Evolutionary conservation across 768 basidiomycete species (phyloP).

Genomic region (Artomyces pyxidatus): DNA sequence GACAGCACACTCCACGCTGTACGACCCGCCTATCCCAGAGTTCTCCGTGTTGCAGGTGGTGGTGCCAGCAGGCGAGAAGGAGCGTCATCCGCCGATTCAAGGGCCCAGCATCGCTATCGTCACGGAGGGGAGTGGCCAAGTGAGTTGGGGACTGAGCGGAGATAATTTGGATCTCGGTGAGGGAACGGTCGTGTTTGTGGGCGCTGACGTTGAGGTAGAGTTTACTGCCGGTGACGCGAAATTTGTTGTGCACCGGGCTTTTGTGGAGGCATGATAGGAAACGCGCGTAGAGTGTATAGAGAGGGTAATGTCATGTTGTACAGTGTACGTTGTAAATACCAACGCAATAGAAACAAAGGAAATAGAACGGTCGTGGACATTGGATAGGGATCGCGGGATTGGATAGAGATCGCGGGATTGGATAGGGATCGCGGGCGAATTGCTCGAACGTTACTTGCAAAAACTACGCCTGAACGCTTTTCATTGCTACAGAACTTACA

Average conservation of each 20-base stretch:
- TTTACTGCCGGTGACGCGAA: constrained; percentile 32
- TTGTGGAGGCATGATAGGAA: constrained; percentile 35
- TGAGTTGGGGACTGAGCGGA: constrained; percentile 38
- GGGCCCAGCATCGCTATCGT: constrained; percentile 85
- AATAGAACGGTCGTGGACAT: too few species aligned
- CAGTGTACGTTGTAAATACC: not conserved
- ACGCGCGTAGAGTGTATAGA: too few species aligned
- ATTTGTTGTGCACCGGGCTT: constrained; percentile 62
- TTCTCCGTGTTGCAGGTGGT: constrained; percentile 75
- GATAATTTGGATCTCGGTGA: constrained; percentile 33
- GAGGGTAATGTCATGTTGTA: too few species aligned
- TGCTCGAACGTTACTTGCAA: too few species aligned
- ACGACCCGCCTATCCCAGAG: constrained; percentile 90
- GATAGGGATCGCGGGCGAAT: too few species aligned
- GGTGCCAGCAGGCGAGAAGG: constrained; percentile 35
- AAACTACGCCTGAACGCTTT: too few species aligned
- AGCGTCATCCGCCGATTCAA: constrained; percentile 52
- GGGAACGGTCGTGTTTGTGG: constrained; percentile 81
- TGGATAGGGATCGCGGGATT: too few species aligned
- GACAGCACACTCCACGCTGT: constrained; percentile 40
- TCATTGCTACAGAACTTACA: constrained; percentile 75
- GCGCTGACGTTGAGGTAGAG: constrained; percentile 53
- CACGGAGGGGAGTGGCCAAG: constrained; percentile 54
- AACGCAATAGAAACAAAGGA: too few species aligned
- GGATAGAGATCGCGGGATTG: too few species aligned